phyloP scores from a whole-genome alignment of 352 stramenopile species.

The Globisporangium cederbergense region DNA sequence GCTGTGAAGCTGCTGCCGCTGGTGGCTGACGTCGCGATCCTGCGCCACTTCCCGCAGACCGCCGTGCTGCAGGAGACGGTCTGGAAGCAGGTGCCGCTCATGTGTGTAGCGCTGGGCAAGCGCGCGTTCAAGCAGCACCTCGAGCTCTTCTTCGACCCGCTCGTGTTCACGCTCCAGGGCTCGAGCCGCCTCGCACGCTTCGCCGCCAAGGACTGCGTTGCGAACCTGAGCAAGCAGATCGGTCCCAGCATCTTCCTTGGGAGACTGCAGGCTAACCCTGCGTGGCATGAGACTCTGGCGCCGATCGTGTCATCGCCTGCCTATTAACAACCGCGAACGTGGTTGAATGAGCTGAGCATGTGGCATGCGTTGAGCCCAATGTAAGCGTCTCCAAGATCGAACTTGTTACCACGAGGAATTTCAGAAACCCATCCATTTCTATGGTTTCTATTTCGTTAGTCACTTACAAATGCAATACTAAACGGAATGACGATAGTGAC shows the following conservation, averaged over 20 bases:
- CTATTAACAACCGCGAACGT: not conserved
- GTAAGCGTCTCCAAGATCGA: not conserved
- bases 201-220: conserved; percentile 73
- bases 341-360: not conserved
- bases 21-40: conserved; percentile 68
- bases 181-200: conserved; percentile 65
- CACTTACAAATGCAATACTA: not conserved
- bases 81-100: conserved; percentile 79
- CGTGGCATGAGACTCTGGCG: conserved; percentile 56
- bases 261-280: conserved; percentile 61
- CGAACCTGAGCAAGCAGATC: conserved; percentile 72
- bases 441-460: not conserved
- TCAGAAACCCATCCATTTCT: not conserved
- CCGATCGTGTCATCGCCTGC: conserved; percentile 24
- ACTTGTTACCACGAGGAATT: not conserved
- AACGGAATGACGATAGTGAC: not conserved
- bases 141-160: conserved; percentile 81
- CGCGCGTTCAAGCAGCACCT: conserved; percentile 81
- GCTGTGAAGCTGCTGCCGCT: conserved; percentile 49
- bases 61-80: conserved; percentile 76
- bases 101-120: conserved; percentile 76
- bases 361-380: no score
- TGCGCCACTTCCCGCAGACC: conserved; percentile 75
- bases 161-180: conserved; percentile 78
- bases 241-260: conserved; percentile 82